Percentiles rank a stretch among this genome's conserved stretches.
phyloP scores from a whole-genome alignment of 2,329 filamentous ascomycete species.

The Penicillium crustosum region DNA sequence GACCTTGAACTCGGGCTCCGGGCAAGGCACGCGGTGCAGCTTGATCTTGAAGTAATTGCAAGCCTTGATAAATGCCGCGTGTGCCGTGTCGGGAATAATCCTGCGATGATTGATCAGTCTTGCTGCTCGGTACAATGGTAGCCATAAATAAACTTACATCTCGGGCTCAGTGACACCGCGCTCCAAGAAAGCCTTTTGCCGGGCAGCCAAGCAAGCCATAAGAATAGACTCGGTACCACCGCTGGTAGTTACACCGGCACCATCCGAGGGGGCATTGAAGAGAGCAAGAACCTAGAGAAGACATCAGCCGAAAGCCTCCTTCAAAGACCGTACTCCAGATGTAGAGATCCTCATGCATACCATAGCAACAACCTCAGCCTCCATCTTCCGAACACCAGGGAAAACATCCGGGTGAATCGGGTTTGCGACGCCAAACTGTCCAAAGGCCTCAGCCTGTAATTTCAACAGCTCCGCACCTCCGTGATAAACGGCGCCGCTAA shows the following conservation, averaged over 20 bases:
- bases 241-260: constrained; percentile 83
- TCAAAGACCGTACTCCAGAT: neutral
- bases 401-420: constrained; percentile 98
- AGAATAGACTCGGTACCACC: constrained; percentile 96
- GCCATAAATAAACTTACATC: constrained; percentile 61
- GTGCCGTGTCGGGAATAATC: constrained; percentile 91
- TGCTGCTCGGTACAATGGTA: neutral
- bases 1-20: constrained; percentile 81
- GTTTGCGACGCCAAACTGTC: constrained; percentile 91
- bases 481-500: constrained; percentile 95
- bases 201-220: constrained; percentile 87
- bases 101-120: constrained; percentile 45
- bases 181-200: constrained; percentile 84
- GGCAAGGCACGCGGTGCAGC: constrained; percentile 82
- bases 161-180: constrained; percentile 88
- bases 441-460: constrained; percentile 89
- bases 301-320: constrained; percentile 1
- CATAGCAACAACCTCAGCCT: constrained; percentile 97
- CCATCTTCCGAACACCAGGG: constrained; percentile 97
- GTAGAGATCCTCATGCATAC: constrained; percentile 47
- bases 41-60: constrained; percentile 97
- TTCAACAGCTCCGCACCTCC: constrained; percentile 78
- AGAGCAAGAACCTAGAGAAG: constrained; percentile 62
- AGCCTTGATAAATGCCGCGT: constrained; percentile 96
- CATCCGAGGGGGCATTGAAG: constrained; percentile 85